These are phyloP conservation scores for Penicillium hordei DNA, from an alignment of 2,329 filamentous ascomycete genomes.

Conservation along the genomic window DNA sequence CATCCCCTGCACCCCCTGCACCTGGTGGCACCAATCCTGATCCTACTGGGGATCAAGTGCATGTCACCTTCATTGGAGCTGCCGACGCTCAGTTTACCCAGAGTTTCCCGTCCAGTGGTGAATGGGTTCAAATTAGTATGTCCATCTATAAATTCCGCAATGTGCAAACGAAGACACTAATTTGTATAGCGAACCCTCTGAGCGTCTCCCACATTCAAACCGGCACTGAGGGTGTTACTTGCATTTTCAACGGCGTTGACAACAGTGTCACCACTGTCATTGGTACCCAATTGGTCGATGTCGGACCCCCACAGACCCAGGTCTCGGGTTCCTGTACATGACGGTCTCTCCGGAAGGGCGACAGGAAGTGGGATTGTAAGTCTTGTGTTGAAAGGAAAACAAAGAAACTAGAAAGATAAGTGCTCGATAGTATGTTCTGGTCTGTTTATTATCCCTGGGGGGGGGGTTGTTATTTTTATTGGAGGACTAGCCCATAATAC, in stretches of 20 bases:
- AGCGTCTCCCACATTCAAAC: slow-evolving; percentile 18
- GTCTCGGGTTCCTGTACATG: slow-evolving; percentile 3
- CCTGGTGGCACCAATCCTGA: background rate
- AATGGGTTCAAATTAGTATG: slow-evolving; percentile 12
- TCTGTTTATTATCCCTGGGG: too few species aligned
- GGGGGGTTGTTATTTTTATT: too few species aligned
- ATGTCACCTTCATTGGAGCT: slow-evolving; percentile 8
- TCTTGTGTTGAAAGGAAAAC: background rate
- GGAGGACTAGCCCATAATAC: background rate
- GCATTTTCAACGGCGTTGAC: slow-evolving; percentile 15
- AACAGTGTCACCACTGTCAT: slow-evolving; percentile 11
- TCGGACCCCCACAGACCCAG: slow-evolving; percentile 19
- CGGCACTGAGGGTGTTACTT: background rate
- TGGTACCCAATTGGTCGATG: slow-evolving; percentile 13
- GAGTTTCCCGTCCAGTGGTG: background rate
- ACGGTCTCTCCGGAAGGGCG: background rate
- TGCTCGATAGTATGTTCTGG: background rate
- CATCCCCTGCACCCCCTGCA: background rate
- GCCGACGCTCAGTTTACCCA: slow-evolving; percentile 3
- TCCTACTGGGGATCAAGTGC: background rate
- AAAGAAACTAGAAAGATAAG: background rate
- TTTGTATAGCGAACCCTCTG: slow-evolving; percentile 10
- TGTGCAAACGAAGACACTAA: slow-evolving; percentile 1
- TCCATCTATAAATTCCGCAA: background rate
- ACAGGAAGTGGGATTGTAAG: background rate